Conservation (phyloP, 139 green algal species). For the Chlamydomonas schloesseri region DNA sequence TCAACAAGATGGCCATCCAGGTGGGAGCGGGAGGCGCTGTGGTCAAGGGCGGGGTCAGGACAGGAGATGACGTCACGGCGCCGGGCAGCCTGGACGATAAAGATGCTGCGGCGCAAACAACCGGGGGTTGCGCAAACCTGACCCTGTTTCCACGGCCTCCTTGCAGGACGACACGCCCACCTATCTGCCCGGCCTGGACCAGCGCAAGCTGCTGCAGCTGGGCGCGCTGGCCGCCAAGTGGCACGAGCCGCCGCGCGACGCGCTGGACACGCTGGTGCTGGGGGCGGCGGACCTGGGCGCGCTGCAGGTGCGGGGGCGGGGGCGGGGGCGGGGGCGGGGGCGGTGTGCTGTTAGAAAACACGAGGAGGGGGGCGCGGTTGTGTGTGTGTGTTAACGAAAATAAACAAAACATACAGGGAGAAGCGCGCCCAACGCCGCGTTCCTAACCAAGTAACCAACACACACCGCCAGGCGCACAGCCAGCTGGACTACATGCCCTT, state of each 20-base stretch:
- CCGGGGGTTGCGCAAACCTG: too few species aligned
- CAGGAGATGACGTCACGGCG: too few species aligned
- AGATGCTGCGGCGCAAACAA: too few species aligned
- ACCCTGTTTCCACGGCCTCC: too few species aligned
- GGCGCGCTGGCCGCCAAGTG: slow-evolving; percentile 87
- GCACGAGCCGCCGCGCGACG: slow-evolving; percentile 89
- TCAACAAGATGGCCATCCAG: slow-evolving; percentile 94
- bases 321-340: not conserved
- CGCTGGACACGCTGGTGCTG: slow-evolving; percentile 89
- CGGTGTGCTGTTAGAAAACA: not conserved
- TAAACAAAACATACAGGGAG: too few species aligned
- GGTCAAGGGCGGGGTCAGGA: too few species aligned
- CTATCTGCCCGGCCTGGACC: slow-evolving; percentile 63
- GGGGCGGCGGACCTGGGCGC: slow-evolving; percentile 61
- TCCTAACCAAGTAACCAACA: too few species aligned
- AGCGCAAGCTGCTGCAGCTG: slow-evolving; percentile 57
- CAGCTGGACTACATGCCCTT: slow-evolving; percentile 89
- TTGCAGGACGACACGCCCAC: slow-evolving; percentile 73
- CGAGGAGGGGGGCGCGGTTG: too few species aligned
- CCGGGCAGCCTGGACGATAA: too few species aligned
- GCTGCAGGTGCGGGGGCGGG: slow-evolving; percentile 51
- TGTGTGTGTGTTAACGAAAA: too few species aligned
- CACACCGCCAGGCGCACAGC: too few species aligned
- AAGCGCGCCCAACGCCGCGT: too few species aligned
- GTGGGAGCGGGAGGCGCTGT: not conserved